phyloP scores from a whole-genome alignment of 2,329 filamentous ascomycete genomes.

The Thelonectria discophora region DNA sequence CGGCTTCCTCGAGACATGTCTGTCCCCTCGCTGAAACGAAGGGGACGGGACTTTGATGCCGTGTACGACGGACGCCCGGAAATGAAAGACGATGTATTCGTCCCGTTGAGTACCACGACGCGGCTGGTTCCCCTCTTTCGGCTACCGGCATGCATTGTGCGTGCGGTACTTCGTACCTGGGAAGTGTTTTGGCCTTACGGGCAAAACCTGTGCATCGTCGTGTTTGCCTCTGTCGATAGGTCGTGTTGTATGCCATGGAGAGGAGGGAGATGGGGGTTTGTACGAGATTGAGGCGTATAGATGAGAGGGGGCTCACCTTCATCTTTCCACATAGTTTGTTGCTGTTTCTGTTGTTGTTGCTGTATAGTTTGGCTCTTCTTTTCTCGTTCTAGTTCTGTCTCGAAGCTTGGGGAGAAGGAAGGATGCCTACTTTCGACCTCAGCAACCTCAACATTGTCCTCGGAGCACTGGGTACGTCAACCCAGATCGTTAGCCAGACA shows the following conservation, averaged over 20 bases:
- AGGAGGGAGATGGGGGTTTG: not conserved
- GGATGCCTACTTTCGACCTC: conserved; percentile 20
- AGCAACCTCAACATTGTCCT: conserved; percentile 22
- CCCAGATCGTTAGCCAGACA: not conserved
- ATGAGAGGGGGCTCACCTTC: not conserved
- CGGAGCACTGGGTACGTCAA: conserved; percentile 13
- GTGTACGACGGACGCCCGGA: conserved; percentile 4
- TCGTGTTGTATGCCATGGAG: too few species aligned
- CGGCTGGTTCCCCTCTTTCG: not conserved
- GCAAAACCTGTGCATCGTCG: conserved; percentile 12
- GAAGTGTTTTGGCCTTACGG: too few species aligned
- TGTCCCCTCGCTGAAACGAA: not conserved
- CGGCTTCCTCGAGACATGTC: too few species aligned
- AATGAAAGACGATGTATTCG: not conserved
- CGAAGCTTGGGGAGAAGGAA: not conserved
- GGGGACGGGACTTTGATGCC: conserved; percentile 4
- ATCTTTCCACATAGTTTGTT: not conserved
- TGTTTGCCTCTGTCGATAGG: too few species aligned
- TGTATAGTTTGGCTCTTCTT: not conserved
- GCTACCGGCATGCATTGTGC: conserved; percentile 10
- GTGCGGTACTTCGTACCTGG: not conserved
- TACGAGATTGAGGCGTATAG: not conserved
- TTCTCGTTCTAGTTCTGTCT: not conserved
- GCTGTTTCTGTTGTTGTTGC: too few species aligned
- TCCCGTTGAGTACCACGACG: conserved; percentile 5